phyloP scores from a whole-genome alignment of 345 rosid genomes.

The Acer negundo region DNA sequence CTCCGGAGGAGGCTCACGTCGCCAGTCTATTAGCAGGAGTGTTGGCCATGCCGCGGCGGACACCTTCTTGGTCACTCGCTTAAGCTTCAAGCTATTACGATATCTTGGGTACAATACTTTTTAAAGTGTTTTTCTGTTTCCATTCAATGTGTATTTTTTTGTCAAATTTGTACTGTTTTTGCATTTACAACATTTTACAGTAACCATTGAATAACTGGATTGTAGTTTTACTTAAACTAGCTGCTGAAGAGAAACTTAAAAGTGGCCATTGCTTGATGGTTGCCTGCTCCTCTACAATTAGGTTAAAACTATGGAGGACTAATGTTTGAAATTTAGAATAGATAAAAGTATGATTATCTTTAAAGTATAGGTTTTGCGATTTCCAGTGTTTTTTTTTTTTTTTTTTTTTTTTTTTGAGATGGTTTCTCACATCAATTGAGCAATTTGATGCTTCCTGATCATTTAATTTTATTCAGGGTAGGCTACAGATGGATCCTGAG shows the following conservation, averaged over 20 bases:
- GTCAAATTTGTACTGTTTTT: not conserved
- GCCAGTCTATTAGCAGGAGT: slow-evolving; percentile 45
- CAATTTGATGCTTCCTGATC: slow-evolving; percentile 39
- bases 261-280: not conserved
- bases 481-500: slow-evolving; percentile 91
- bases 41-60: slow-evolving; percentile 69
- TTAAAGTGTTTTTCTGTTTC: not conserved
- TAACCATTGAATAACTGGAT: not conserved
- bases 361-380: too few species aligned
- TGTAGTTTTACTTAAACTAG: not conserved
- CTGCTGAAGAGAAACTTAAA: not conserved
- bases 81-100: slow-evolving; percentile 60
- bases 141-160: not conserved
- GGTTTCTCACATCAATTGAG: slow-evolving; percentile 7
- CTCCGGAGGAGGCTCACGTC: slow-evolving; percentile 28
- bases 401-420: not conserved
- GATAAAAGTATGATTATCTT: too few species aligned
- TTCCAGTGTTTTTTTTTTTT: too few species aligned
- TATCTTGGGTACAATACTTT: slow-evolving; percentile 64
- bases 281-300: not conserved
- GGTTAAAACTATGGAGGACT: not conserved
- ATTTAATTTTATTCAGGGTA: slow-evolving; percentile 72
- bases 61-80: slow-evolving; percentile 62
- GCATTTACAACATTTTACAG: not conserved
- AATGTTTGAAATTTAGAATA: too few species aligned